Evolutionary conservation across 495 filamentous ascomycete genomes (phyloP).

Genomic region (Podospora anserina): DNA sequence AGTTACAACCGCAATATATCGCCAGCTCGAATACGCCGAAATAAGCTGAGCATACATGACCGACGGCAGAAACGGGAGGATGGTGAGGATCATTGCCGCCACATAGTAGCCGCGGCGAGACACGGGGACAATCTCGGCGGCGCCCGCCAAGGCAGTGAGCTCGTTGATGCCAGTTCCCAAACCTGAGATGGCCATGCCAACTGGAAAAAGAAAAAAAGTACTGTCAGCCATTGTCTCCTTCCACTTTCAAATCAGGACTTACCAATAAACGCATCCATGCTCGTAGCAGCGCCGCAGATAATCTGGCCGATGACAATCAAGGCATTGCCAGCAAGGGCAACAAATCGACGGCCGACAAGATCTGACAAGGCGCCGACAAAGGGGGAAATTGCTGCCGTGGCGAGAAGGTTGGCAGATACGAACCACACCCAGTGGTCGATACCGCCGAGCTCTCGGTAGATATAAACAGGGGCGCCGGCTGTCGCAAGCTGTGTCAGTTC

Average conservation of each 20-base stretch:
- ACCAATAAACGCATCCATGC: constrained; percentile 70
- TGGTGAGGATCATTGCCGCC: constrained; percentile 63
- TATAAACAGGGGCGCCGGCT: constrained; percentile 36
- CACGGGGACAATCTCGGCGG: constrained; percentile 67
- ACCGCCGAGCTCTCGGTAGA: constrained; percentile 65
- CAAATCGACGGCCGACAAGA: constrained; percentile 63
- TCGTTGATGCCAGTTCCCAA: constrained; percentile 22
- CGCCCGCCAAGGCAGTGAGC: constrained; percentile 44
- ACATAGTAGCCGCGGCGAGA: constrained; percentile 67
- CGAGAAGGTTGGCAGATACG: constrained; percentile 63
- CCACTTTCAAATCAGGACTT: constrained; percentile 15
- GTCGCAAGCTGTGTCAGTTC: not conserved
- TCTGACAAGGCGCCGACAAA: constrained; percentile 72
- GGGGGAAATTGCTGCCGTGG: constrained; percentile 65
- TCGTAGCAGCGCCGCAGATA: constrained; percentile 58
- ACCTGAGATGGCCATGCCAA: constrained; percentile 23
- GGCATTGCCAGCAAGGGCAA: constrained; percentile 58
- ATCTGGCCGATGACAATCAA: constrained; percentile 66
- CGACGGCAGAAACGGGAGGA: constrained; percentile 64
- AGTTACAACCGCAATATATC: constrained; percentile 61
- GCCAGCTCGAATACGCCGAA: constrained; percentile 56
- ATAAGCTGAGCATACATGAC: constrained; percentile 71
- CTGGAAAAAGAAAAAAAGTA: constrained; percentile 18
- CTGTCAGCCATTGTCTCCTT: not conserved
- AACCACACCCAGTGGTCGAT: constrained; percentile 70